Evolutionary conservation across 2,329 filamentous ascomycete species (phyloP).

Genomic region (Aureobasidium sp.): DNA sequence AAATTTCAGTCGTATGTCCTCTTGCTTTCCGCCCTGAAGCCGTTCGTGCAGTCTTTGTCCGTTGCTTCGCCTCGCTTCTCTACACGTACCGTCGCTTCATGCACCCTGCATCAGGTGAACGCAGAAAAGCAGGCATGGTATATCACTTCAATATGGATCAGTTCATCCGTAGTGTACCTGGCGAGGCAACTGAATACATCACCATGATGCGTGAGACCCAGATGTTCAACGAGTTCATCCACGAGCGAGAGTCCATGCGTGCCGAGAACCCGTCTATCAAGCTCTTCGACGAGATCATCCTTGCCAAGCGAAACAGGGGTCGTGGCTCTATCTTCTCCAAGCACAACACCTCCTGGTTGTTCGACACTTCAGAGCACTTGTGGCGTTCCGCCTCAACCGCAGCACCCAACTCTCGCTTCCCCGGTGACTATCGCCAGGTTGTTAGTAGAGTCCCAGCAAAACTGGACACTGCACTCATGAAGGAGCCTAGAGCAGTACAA

Average conservation of each 20-base stretch:
- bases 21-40: constrained; percentile 59
- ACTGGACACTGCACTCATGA: constrained; percentile 80
- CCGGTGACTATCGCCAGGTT: constrained; percentile 46
- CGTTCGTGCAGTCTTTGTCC: constrained; percentile 58
- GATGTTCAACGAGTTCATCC: constrained; percentile 76
- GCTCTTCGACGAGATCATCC: constrained; percentile 75
- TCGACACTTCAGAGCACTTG: constrained; percentile 67
- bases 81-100: constrained; percentile 62
- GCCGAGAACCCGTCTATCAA: constrained; percentile 58
- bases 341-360: constrained; percentile 54
- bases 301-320: constrained; percentile 66
- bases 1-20: constrained; percentile 58
- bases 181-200: constrained; percentile 58
- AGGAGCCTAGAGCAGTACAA: constrained; percentile 82
- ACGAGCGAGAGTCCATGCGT: constrained; percentile 63
- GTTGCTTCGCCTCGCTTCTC: constrained; percentile 60
- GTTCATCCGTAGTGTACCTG: constrained; percentile 55
- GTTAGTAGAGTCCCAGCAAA: constrained; percentile 63
- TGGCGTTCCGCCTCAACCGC: constrained; percentile 61
- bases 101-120: constrained; percentile 49
- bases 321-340: constrained; percentile 58
- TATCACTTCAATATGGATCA: constrained; percentile 61
- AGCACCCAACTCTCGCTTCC: constrained; percentile 46
- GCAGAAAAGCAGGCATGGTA: constrained; percentile 53
- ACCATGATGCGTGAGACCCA: constrained; percentile 56